Evolutionary conservation across 225 moss, liverwort and hornwort species (phyloP), one percentile per base, ranked within the genome.

Genomic region (Polytrichum commune): DNA sequence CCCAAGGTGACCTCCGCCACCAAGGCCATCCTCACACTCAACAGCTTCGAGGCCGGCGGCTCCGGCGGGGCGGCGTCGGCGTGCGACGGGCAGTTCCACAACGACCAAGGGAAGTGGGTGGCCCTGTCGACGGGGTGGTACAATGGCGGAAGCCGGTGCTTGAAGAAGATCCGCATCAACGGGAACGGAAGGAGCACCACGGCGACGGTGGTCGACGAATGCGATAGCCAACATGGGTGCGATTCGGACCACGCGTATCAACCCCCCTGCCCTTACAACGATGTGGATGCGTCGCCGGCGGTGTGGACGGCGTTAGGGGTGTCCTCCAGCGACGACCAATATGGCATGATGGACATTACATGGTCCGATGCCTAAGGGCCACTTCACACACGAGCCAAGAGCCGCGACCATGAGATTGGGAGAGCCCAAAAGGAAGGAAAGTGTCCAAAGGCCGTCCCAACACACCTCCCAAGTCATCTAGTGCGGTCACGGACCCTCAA

Each of bases 81-180:
- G 6, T 67, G 71, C 38, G 35, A 27, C 0, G 25, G 24, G 2
- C 1, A 25, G 10, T 74, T 3, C 73, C 28, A 74, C 69, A 20
- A 2, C 6, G 24, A 64, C 20, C n/a, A 10, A 1, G 29, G 60
- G 0, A 29, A 1, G 16, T 61, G 69, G 68, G 69, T 78, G 0
- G 69, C 74, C n/a, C n/a, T 78, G 53, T 74, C 78, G 7, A 78
- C 74, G n/a, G 78, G 74, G 5, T 78, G 74, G 74, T 78, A 28
- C 60, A 10, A 5, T 1, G 13, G 20, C 0, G 5, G 25, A 0
- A 53, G 18, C 2, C 65, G 74, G 5, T 78, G 78, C 18, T 19
- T 24, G 10, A 74, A 70, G 7, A 56, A 1, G 7, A 69, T 78
- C 22, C 1, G 3, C n/a, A 74, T 78, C 53, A 6, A 16, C 0